phyloP scores from a whole-genome alignment of 768 basidiomycete genomes.

The Boletus tomentosulus region DNA sequence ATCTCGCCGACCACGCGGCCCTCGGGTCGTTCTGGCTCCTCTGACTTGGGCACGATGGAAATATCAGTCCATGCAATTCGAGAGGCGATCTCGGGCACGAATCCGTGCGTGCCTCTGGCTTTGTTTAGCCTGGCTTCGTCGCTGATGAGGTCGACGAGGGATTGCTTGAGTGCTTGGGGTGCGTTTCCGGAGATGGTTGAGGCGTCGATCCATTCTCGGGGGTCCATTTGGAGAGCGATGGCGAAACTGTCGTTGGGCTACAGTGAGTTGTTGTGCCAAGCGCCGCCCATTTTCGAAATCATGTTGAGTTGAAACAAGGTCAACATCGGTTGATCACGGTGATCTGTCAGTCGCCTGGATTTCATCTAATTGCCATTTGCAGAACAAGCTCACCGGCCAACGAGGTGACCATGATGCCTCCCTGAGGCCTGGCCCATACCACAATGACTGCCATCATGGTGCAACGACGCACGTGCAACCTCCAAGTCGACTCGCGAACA shows the following conservation, averaged over 20 bases:
- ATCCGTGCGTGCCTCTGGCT: slow-evolving; percentile 14
- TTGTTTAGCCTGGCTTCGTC: slow-evolving; percentile 1
- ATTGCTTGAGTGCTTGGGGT: slow-evolving; percentile 23
- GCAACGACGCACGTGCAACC: neutral
- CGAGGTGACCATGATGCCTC: slow-evolving; percentile 4
- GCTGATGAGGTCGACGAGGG: slow-evolving; percentile 19
- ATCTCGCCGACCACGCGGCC: slow-evolving; percentile 44
- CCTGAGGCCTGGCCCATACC: neutral
- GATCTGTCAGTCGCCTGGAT: no score
- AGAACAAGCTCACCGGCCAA: neutral
- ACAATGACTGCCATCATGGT: neutral
- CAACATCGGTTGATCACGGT: no score
- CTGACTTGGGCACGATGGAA: slow-evolving; percentile 39
- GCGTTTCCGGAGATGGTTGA: slow-evolving; percentile 28
- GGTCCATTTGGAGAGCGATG: slow-evolving; percentile 4
- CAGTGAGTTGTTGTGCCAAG: no score
- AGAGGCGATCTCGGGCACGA: slow-evolving; percentile 21
- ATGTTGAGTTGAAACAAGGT: no score
- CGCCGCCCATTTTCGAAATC: no score
- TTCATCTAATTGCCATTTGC: no score
- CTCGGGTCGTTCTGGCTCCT: slow-evolving; percentile 43
- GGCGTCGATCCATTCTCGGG: slow-evolving; percentile 13
- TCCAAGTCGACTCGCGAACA: neutral
- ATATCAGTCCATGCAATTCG: slow-evolving; percentile 37
- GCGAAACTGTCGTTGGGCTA: no score